Base-by-base conservation (phyloP, 2,329 filamentous ascomycete genomes). In the Cercospora citrullina region DNA sequence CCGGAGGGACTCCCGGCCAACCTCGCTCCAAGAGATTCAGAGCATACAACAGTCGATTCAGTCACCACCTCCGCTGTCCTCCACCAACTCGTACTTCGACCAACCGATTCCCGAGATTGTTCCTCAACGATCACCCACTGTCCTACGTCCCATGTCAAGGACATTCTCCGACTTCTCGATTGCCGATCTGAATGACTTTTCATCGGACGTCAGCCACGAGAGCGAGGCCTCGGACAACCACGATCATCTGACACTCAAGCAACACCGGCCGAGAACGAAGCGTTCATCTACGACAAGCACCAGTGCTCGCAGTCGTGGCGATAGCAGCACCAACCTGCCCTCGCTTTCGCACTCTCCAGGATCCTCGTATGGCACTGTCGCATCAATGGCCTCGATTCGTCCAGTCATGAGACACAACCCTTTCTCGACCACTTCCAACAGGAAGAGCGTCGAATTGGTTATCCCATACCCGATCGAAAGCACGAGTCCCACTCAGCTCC, bases 271-370 rank as follows among this genome's bases (percentile, higher is more conserved):
- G 28, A 58, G 66, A 59, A 67, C 63, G 31, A 64, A 10, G 78
- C 79, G 64, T 23, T 33, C 70, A 7, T 67, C 58, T n/a, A 66
- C 64, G 16, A 69, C 57, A 14, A 57, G 68, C 57, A 69, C 63
- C 14, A 66, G 63, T 31, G 64, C 39, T 18, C 26, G 26, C 30
- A 63, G 60, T 26, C 51, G 65, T 18, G 57, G 62, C 26, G 66
- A 68, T 21, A 68, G 68, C 63, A 67, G 75, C 68, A 80, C 76
- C 70, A 75, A 77, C 64, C 73, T 81, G 28, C 81, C 83, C 5
- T 84, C 82, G 16, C 77, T 84, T 58, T 80, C 80, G 31, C 80
- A 84, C 71, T 83, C 83, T 4, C 82, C 83, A 8, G 77, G 80
- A 28, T 83, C 81, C 7, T 81, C 81, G 7, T 73, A 80, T 64